Evolutionary conservation across 2,329 filamentous ascomycete genomes (phyloP).

Genomic region (Calonectria naviculata): DNA sequence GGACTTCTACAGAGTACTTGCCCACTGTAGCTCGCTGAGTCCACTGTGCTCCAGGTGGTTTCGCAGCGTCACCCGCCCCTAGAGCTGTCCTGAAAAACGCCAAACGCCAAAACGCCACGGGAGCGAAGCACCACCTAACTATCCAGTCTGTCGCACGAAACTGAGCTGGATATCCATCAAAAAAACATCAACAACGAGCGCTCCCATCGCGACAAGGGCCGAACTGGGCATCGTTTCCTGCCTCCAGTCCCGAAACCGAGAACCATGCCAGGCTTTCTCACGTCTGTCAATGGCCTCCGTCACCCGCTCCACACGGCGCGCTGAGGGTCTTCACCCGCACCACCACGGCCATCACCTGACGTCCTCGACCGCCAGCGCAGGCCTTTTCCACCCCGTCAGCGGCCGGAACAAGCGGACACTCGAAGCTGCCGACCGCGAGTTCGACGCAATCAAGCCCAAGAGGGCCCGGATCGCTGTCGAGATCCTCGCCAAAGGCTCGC

Average conservation of each 20-base stretch:
- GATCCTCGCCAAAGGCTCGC: slow-evolving; percentile 53
- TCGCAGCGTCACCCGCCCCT: slow-evolving; percentile 20
- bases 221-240: slow-evolving; percentile 28
- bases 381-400: slow-evolving; percentile 48
- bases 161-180: slow-evolving; percentile 36
- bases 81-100: slow-evolving; percentile 19
- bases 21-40: slow-evolving; percentile 21
- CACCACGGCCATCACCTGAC: slow-evolving; percentile 37
- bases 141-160: slow-evolving; percentile 37
- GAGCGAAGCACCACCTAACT: slow-evolving; percentile 24
- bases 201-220: slow-evolving; percentile 41
- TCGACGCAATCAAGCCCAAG: slow-evolving; percentile 59
- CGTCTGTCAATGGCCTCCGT: slow-evolving; percentile 61
- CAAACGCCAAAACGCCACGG: slow-evolving; percentile 28
- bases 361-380: slow-evolving; percentile 43
- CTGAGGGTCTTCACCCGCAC: slow-evolving; percentile 57
- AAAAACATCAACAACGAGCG: slow-evolving; percentile 41
- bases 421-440: slow-evolving; percentile 56
- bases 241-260: slow-evolving; percentile 37
- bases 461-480: slow-evolving; percentile 65
- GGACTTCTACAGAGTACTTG: slow-evolving; percentile 17
- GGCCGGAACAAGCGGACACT: slow-evolving; percentile 59
- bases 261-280: slow-evolving; percentile 51
- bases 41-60: slow-evolving; percentile 21
- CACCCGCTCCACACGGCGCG: slow-evolving; percentile 62